A percentile compares a stretch with the other conserved stretches of the same genome.
These are phyloP conservation scores for Daldinia sp. DNA, from an alignment of 2,329 filamentous ascomycete species.

Conservation along the genomic window DNA sequence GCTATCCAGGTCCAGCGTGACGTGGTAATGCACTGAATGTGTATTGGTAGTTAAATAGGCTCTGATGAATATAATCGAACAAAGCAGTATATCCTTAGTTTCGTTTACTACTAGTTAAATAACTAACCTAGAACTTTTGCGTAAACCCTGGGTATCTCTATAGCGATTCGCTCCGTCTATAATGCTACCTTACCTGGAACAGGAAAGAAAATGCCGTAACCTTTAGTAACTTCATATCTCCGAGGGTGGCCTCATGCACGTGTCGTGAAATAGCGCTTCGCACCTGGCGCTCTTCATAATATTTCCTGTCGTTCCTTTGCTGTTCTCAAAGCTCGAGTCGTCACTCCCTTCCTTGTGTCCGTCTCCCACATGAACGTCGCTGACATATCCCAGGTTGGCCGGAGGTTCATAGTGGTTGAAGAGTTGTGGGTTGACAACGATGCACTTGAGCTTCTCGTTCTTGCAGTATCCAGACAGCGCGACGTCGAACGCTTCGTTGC, in stretches of 20 bases:
- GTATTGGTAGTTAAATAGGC: background rate
- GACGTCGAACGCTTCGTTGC: slow-evolving; percentile 54
- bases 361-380: slow-evolving; percentile 39
- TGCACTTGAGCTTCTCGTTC: slow-evolving; percentile 49
- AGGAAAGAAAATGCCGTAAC: slow-evolving; percentile 1
- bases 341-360: slow-evolving; percentile 31
- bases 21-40: slow-evolving; percentile 36
- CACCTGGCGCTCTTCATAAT: slow-evolving; percentile 54
- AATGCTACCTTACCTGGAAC: slow-evolving; percentile 1
- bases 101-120: slow-evolving; percentile 3
- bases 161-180: slow-evolving; percentile 12
- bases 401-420: slow-evolving; percentile 54
- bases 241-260: slow-evolving; percentile 44
- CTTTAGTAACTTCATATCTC: slow-evolving; percentile 29
- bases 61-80: background rate
- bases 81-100: background rate
- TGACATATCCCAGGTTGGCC: slow-evolving; percentile 41
- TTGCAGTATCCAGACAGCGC: slow-evolving; percentile 51
- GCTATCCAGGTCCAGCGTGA: slow-evolving; percentile 43
- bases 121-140: background rate
- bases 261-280: slow-evolving; percentile 49
- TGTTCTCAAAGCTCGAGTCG: slow-evolving; percentile 46
- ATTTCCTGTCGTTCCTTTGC: slow-evolving; percentile 53
- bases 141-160: slow-evolving; percentile 19
- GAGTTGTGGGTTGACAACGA: slow-evolving; percentile 55